Evolutionary conservation across 2,329 filamentous ascomycete genomes (phyloP).

Genomic region (Hypoxylon sp.): DNA sequence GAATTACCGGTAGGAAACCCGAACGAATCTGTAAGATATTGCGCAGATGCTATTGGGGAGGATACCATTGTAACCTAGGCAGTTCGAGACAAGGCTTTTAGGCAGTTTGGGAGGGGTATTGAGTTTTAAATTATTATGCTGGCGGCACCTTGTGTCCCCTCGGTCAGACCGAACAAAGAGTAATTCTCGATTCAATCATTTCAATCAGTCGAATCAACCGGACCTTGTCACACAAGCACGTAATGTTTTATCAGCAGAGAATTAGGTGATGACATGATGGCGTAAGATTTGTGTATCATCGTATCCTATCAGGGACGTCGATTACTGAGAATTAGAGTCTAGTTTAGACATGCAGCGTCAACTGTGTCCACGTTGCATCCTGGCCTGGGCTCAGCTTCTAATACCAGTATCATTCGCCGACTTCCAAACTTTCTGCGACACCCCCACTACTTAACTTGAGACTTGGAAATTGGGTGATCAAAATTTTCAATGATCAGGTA

Average conservation of each 20-base stretch:
- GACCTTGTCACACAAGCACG: constrained; percentile 37
- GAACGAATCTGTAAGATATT: constrained; percentile 8
- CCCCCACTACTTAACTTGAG: constrained; percentile 37
- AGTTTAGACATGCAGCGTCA: constrained; percentile 42
- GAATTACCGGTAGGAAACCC: constrained; percentile 30
- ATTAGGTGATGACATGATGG: constrained; percentile 45
- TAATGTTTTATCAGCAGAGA: constrained; percentile 42
- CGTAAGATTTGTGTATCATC: constrained; percentile 45
- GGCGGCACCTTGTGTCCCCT: constrained; percentile 27
- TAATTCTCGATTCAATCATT: constrained; percentile 19
- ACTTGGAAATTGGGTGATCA: constrained; percentile 26
- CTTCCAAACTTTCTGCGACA: constrained; percentile 36
- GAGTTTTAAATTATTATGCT: constrained; percentile 40
- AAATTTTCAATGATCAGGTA: constrained; percentile 13
- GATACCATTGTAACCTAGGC: constrained; percentile 8
- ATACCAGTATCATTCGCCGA: constrained; percentile 37
- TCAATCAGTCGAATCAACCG: constrained; percentile 21
- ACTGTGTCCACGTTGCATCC: constrained; percentile 44
- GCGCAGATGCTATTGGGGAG: constrained; percentile 12
- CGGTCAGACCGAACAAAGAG: constrained; percentile 36
- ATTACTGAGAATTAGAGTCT: constrained; percentile 40
- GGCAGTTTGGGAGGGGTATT: constrained; percentile 40
- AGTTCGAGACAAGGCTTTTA: constrained; percentile 31
- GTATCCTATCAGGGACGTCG: constrained; percentile 36
- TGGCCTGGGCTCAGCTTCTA: constrained; percentile 24